Percentiles rank a stretch among this genome's conserved stretches.
phyloP scores from a whole-genome alignment of 2,329 filamentous ascomycete species.

The Cytospora piceicola region DNA sequence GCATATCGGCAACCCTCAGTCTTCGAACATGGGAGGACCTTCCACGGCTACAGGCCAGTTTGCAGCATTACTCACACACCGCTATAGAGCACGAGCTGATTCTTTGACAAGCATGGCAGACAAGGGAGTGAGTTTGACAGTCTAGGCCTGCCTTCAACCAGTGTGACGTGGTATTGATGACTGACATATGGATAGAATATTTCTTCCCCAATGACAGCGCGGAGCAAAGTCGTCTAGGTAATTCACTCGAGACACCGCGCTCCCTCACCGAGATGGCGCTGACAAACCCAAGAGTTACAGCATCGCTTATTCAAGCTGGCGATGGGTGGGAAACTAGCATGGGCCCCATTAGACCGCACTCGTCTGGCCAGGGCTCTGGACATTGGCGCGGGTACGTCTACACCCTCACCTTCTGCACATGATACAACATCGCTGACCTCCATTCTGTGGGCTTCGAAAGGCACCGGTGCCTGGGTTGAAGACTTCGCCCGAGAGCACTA shows the following conservation, averaged over 20 bases:
- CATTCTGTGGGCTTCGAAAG: conserved; percentile 45
- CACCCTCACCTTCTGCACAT: neutral
- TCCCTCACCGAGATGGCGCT: neutral
- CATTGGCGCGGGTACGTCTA: neutral
- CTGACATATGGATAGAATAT: neutral
- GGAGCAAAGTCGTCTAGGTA: neutral
- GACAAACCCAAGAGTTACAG: neutral
- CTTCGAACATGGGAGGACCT: conserved; percentile 2
- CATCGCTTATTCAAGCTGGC: neutral
- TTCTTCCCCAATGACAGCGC: conserved; percentile 1
- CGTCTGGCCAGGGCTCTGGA: neutral
- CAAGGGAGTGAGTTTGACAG: conserved; percentile 1
- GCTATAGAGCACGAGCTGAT: conserved; percentile 2
- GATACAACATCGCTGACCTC: neutral
- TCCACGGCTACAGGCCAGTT: conserved; percentile 3
- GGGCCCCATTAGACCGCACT: neutral
- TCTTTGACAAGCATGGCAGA: neutral
- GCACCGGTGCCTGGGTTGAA: conserved; percentile 68
- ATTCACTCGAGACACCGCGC: neutral
- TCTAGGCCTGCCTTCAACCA: neutral
- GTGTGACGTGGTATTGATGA: neutral
- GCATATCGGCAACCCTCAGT: conserved; percentile 1
- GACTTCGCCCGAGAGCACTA: conserved; percentile 65
- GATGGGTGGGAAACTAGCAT: neutral
- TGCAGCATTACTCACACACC: neutral